Conservation (phyloP, 2,329 filamentous ascomycete genomes). For the Tolypocladium inflatum region DNA sequence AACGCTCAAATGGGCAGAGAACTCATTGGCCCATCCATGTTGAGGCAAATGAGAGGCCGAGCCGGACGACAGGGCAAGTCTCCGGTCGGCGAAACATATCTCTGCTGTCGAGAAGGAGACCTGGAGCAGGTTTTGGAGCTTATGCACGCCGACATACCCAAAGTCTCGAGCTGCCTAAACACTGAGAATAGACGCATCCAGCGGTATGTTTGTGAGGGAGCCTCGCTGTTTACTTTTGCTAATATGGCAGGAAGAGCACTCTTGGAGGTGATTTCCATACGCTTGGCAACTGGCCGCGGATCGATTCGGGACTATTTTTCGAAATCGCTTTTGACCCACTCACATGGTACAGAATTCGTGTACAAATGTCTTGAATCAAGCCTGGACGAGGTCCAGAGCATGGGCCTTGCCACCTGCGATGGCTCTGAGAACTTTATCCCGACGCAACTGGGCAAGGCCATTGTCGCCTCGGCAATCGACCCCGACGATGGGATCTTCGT, state of each 20-base stretch:
- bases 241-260: constrained; percentile 42
- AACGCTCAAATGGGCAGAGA: constrained; percentile 68
- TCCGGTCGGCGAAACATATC: constrained; percentile 66
- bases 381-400: constrained; percentile 44
- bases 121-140: constrained; percentile 60
- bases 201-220: constrained; percentile 30
- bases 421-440: constrained; percentile 43
- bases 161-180: constrained; percentile 57
- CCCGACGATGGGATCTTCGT: constrained; percentile 70
- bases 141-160: constrained; percentile 63
- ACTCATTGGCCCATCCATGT: constrained; percentile 67
- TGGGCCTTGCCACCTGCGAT: constrained; percentile 45
- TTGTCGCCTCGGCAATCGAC: constrained; percentile 63
- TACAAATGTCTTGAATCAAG: constrained; percentile 46
- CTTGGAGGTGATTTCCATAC: constrained; percentile 60
- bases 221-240: background rate
- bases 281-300: constrained; percentile 54
- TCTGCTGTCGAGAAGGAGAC: constrained; percentile 62
- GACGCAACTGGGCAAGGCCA: constrained; percentile 58
- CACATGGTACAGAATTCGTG: constrained; percentile 39
- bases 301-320: constrained; percentile 59
- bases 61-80: constrained; percentile 73
- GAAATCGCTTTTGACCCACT: constrained; percentile 57
- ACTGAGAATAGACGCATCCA: constrained; percentile 60
- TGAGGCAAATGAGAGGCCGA: constrained; percentile 72